Base-by-base conservation (phyloP, 257 asterid species). In the Solanum tacnaense region DNA sequence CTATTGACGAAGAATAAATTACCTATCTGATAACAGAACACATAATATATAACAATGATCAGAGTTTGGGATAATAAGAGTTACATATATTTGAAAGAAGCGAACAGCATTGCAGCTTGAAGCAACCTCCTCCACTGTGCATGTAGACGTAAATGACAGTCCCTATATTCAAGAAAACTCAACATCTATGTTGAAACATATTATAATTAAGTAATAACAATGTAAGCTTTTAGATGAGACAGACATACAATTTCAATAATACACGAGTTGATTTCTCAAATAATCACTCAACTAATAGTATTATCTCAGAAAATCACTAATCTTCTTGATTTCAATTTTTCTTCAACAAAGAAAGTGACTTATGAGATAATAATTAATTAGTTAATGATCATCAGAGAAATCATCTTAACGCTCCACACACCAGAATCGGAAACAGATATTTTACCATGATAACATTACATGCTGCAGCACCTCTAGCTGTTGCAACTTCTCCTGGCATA, bases 91-190 rank as follows among this genome's bases (percentile, higher is more conserved):
- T 87, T 94, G 98, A 92, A 91, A 94, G 92, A 94, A 94, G 85
- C 95, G 94, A 89, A 91, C 90, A 75, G 96, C 94, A 34, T 92
- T 87, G 89, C 94, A 92, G 92, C 96, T 94, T 1, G 94, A 91
- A 85, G 96, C 94, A 84, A 94, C 98, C 89, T 94, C 98, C 90
- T 93, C 95, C 71, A 94, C 35, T 0, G 93, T 90, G 90, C 96
- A 92, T 58, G 88, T 92, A 23, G 98, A 91, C 31, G 32, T 74
- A 89, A 92, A 94, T 21, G 98, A 94, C 87, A 94, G 70, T 85
- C 84, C 91, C 97, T 94, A 84, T 38, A 82, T 12, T 10, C 44
- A 49, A 29, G 67, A 82, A n/a, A 49, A 29, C 85, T 49, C 29
- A 82, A 35, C n/a, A 49, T 82, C 25, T 16, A 23, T 38, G 32